A percentile compares a stretch with the other conserved stretches of the same genome.
Conservation (phyloP, 306 rosid genomes). For the Aeschynomene evenia region DNA sequence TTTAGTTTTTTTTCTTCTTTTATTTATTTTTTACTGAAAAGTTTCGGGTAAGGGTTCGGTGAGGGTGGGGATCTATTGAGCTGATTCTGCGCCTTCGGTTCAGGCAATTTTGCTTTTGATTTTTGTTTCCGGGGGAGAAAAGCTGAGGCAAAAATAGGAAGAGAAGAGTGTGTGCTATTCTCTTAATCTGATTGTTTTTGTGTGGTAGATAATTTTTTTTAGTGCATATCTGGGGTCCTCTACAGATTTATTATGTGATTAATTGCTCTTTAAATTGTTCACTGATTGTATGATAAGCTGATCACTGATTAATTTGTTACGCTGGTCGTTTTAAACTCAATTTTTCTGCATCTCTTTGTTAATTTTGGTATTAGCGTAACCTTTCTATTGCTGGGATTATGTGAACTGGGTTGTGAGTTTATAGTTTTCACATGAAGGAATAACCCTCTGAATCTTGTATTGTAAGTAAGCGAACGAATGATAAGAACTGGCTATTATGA, state of each 20-base stretch:
- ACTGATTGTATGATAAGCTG: conserved; percentile 5
- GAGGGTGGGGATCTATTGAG: conserved; percentile 32
- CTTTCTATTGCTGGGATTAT: conserved; percentile 5
- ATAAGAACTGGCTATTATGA: too few species aligned
- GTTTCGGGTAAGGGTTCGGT: not conserved
- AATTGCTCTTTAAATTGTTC: not conserved
- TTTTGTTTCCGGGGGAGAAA: conserved; percentile 2
- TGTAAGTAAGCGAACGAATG: too few species aligned
- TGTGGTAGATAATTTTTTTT: not conserved
- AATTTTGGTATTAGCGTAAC: not conserved
- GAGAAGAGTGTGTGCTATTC: conserved; percentile 11
- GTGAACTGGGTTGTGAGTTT: not conserved
- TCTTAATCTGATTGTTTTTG: not conserved
- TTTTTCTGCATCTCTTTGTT: not conserved
- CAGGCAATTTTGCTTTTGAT: not conserved
- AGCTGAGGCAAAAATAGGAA: not conserved
- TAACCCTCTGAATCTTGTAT: too few species aligned
- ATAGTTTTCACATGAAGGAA: too few species aligned
- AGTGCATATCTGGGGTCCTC: not conserved
- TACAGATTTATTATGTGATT: not conserved
- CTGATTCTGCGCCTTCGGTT: not conserved
- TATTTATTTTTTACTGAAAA: not conserved
- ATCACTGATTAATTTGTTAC: conserved; percentile 2
- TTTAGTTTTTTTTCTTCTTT: not conserved
- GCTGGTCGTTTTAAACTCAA: not conserved